Conservation (phyloP, 371 early-diverging fungal species). For the Batrachochytrium dendrobatidis region DNA sequence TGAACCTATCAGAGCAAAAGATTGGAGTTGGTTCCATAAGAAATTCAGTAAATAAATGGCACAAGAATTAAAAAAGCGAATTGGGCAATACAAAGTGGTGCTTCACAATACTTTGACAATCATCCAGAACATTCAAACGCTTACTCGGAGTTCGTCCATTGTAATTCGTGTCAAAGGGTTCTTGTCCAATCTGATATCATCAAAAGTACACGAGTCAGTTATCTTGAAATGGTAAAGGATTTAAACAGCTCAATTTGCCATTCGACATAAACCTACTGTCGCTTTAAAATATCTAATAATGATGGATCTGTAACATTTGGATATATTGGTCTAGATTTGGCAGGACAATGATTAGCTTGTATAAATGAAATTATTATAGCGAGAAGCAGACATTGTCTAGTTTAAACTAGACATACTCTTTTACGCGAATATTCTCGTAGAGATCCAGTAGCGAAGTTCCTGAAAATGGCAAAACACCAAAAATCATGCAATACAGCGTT, state of each 20-base stretch:
- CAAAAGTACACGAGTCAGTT: too few relatives aligned
- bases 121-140: background rate
- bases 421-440: slow-evolving; percentile 60
- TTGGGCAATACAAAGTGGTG: background rate
- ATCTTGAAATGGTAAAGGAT: too few relatives aligned
- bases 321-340: too few relatives aligned
- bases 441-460: slow-evolving; percentile 66
- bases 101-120: background rate
- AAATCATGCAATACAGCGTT: slow-evolving; percentile 85
- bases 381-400: background rate
- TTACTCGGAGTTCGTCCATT: slow-evolving; percentile 63
- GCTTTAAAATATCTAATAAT: too few relatives aligned
- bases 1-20: slow-evolving; percentile 31
- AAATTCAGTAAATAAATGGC: too few relatives aligned
- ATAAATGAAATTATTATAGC: too few relatives aligned
- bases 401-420: slow-evolving; percentile 21
- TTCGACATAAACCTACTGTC: too few relatives aligned
- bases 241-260: too few relatives aligned
- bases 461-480: slow-evolving; percentile 84
- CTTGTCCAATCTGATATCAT: slow-evolving; percentile 54
- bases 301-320: too few relatives aligned
- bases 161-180: slow-evolving; percentile 72
- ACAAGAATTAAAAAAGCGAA: too few relatives aligned
- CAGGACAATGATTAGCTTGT: too few relatives aligned
- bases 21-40: background rate